Percentiles rank a stretch among this genome's conserved stretches.
Evolutionary conservation across 1,139 yeast species (phyloP).

Genomic region (Candida sanyaensis): DNA sequence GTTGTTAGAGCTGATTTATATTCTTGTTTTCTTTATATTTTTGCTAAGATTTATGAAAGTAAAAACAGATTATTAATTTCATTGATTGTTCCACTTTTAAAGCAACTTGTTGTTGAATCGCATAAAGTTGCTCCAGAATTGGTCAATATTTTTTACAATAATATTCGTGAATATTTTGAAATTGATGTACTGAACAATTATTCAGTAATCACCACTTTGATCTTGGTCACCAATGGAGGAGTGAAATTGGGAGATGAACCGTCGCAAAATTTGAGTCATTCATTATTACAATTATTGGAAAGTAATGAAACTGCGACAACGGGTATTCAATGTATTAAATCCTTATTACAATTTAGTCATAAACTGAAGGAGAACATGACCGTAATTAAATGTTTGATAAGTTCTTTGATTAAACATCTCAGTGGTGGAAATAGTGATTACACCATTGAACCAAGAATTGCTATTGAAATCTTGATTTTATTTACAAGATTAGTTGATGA

Average conservation of each 20-base stretch:
- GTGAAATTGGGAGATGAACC: conserved; percentile 39
- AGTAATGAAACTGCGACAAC: conserved; percentile 37
- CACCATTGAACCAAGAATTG: conserved; percentile 37
- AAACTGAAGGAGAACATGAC: conserved; percentile 23
- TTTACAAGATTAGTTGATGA: conserved; percentile 39
- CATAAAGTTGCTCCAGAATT: conserved; percentile 28
- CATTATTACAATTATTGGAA: conserved; percentile 36
- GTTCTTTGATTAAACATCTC: conserved; percentile 24
- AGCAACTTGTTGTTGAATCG: conserved; percentile 43
- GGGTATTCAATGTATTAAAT: conserved; percentile 59
- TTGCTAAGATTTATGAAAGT: conserved; percentile 59
- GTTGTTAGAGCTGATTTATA: conserved; percentile 69
- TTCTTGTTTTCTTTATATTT: conserved; percentile 66
- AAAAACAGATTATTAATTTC: conserved; percentile 50
- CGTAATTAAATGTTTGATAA: conserved; percentile 35
- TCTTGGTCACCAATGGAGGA: conserved; percentile 58
- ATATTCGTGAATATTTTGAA: conserved; percentile 30
- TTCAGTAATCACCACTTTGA: conserved; percentile 57
- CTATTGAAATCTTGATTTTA: conserved; percentile 56
- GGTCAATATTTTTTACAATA: conserved; percentile 38
- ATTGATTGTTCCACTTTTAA: conserved; percentile 57
- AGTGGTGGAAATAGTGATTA: conserved; percentile 14
- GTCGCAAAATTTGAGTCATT: conserved; percentile 26
- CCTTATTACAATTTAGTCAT: conserved; percentile 48
- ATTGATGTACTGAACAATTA: conserved; percentile 32